Conservation (phyloP, 805 yeast species). For the Trichomonascus vanleenenianus region DNA sequence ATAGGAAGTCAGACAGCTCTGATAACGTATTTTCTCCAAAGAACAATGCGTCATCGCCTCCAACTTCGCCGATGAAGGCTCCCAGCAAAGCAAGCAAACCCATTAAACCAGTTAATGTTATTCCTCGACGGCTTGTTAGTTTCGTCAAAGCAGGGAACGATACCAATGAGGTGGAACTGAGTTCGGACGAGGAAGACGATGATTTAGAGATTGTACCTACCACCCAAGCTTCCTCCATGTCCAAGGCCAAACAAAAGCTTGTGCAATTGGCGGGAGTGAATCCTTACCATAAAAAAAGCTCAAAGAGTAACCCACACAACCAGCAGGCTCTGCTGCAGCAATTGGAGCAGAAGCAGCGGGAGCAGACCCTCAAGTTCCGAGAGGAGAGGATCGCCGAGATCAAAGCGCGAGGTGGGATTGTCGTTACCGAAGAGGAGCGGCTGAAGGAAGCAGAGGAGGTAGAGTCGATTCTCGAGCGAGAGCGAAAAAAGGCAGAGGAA, state of each 20-base stretch:
- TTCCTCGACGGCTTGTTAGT: conserved; percentile 13
- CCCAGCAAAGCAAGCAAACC: neutral
- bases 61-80: conserved; percentile 7
- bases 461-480: conserved; percentile 17
- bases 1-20: neutral
- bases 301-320: neutral
- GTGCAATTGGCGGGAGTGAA: conserved; percentile 11
- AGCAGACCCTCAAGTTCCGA: conserved; percentile 14
- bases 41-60: conserved; percentile 8
- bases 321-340: conserved; percentile 4
- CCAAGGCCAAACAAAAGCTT: conserved; percentile 7
- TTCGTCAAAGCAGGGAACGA: conserved; percentile 5
- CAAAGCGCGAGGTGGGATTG: conserved; percentile 14
- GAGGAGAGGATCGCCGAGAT: conserved; percentile 13
- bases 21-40: neutral
- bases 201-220: conserved; percentile 19
- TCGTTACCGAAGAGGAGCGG: conserved; percentile 14
- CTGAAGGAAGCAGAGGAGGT: conserved; percentile 15
- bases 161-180: neutral
- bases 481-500: conserved; percentile 17
- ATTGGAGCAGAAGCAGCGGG: conserved; percentile 13
- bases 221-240: conserved; percentile 7
- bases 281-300: neutral
- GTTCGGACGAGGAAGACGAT: conserved; percentile 11
- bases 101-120: neutral